A percentile compares a stretch with the other conserved stretches of the same genome.
These are phyloP conservation scores for Fusarium camptoceras DNA, from an alignment of 2,329 filamentous ascomycete species.

Conservation along the genomic window DNA sequence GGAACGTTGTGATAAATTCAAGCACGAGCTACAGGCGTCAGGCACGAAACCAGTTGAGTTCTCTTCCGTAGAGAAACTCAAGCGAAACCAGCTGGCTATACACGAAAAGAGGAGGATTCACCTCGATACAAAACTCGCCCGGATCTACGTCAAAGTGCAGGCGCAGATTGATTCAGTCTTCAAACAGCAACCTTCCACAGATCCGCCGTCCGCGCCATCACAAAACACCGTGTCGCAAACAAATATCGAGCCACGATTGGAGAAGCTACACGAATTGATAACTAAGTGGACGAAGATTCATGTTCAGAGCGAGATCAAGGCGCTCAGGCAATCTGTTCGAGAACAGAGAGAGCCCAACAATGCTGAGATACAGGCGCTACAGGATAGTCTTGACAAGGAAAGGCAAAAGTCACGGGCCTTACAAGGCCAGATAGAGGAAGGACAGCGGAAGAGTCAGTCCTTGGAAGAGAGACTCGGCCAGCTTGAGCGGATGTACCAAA, in stretches of 20 bases:
- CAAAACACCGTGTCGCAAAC: constrained; percentile 1
- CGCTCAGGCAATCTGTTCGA: constrained; percentile 19
- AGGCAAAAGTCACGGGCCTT: constrained; percentile 25
- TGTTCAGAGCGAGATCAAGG: constrained; percentile 28
- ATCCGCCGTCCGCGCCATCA: not conserved
- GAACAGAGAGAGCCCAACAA: not conserved
- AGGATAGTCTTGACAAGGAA: constrained; percentile 26
- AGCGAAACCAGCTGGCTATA: constrained; percentile 29
- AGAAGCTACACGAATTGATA: constrained; percentile 14
- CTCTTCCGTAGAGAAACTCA: constrained; percentile 31
- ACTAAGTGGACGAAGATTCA: constrained; percentile 6
- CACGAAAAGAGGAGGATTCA: constrained; percentile 16
- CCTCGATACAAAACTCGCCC: constrained; percentile 12
- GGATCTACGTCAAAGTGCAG: constrained; percentile 21
- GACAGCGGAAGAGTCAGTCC: constrained; percentile 12
- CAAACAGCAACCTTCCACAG: not conserved
- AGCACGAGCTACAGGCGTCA: constrained; percentile 25
- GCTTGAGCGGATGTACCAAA: constrained; percentile 45
- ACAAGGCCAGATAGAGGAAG: constrained; percentile 14
- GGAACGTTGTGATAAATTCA: constrained; percentile 30
- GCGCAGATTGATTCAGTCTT: constrained; percentile 2
- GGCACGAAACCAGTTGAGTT: constrained; percentile 40
- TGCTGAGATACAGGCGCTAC: constrained; percentile 23
- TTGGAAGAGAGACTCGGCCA: constrained; percentile 35
- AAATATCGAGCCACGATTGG: constrained; percentile 4